Conservation (phyloP, 495 filamentous ascomycete genomes). For the Xylaria telfairii region DNA sequence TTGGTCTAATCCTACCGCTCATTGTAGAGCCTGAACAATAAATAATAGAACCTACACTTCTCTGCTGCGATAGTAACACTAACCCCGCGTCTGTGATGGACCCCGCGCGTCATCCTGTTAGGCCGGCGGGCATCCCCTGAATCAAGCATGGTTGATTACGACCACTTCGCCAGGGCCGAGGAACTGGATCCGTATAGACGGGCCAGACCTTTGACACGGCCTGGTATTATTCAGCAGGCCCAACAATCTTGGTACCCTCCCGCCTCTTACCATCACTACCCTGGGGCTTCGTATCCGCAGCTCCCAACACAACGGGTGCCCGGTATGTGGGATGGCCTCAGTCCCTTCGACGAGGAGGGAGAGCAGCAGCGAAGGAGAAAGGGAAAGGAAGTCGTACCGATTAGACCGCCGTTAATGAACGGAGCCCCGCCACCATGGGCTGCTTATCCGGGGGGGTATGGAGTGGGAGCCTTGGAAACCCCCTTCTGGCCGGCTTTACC, state of each 20-base stretch:
- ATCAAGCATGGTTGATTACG: constrained; percentile 15
- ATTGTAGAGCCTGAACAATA: background rate
- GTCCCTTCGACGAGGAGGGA: constrained; percentile 10
- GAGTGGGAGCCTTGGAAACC: background rate
- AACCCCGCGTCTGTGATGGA: background rate
- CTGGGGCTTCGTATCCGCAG: constrained; percentile 7
- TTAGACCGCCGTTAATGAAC: background rate
- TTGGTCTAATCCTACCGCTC: background rate
- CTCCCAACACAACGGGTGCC: background rate
- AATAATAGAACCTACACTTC: background rate
- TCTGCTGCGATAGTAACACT: background rate
- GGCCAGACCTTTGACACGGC: background rate
- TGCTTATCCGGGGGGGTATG: constrained; percentile 11
- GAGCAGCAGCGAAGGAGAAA: constrained; percentile 18
- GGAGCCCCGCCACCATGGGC: constrained; percentile 6
- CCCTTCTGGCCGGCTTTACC: background rate
- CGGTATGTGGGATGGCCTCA: background rate
- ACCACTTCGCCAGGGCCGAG: background rate
- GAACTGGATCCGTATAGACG: background rate
- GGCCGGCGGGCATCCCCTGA: constrained; percentile 10
- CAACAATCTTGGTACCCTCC: constrained; percentile 19
- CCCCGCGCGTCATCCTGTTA: background rate
- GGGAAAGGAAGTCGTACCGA: constrained; percentile 22
- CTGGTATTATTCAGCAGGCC: background rate
- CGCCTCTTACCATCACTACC: background rate